Base-by-base conservation (phyloP, 176 grass and related monocot species). In the Triticum dicoccoides region DNA sequence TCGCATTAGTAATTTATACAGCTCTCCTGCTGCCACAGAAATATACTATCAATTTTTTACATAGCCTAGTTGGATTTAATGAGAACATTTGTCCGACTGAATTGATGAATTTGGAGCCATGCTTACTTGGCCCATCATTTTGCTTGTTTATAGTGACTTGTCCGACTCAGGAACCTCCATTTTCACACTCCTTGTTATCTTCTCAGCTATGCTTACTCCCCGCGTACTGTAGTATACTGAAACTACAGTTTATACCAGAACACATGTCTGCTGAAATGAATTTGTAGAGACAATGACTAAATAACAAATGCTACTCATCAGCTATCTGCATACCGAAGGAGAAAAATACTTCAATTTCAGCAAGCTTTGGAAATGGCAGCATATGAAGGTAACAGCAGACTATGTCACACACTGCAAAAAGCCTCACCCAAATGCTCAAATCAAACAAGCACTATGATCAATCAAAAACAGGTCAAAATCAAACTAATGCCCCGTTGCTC, bases 401-500 rank as follows among this genome's bases (percentile, higher is more conserved):
- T 56, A 80, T 76, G 27, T 38, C 76, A 65, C 76, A 84, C 35
- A 69, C 76, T 51, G 85, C 85, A 84, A 87, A 87, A 82, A 69
- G 13, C 67, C 39, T 76, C 61, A 76, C 61, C 39, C 51, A 68
- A 12, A 81, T 76, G 76, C 74, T 87, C 69, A 91, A 88, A 82
- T 38, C 24, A 84, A 91, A 81, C 85, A 81, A 38, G 47, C 76
- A 88, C 61, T 49, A 65, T 32, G 21, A 87, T 56, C 82, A 75
- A 20, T 49, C 14, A 75, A 9, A 69, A 87, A 47, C 61, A 39
- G 34, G 41, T 77, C 41, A 24, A 61, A 83, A 41, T 8, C 70
- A 49, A 3, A 27, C 41, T 33, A 30, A 5, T 73, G 20, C 69
- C 20, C 33, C 2, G 1, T 64, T 44, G 21, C 39, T 49, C 47